Evolutionary conservation across 441 rosid genomes (phyloP).

Genomic region (Pelargonium exstipulatum): DNA sequence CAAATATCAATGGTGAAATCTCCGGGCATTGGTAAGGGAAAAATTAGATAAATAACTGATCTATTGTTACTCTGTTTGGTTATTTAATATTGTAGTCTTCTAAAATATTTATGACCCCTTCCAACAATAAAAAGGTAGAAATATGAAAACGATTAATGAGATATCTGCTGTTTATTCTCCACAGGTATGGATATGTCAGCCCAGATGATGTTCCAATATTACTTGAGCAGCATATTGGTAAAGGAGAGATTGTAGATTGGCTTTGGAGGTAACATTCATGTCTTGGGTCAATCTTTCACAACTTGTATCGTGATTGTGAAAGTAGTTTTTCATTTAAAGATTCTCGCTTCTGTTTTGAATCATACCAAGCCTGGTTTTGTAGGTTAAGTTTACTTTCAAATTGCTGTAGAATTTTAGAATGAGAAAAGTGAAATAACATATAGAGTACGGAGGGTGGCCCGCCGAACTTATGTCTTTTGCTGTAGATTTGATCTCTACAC

Average conservation of each 20-base stretch:
- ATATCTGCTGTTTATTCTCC: constrained; percentile 16
- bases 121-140: too few relatives aligned
- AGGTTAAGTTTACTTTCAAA: not conserved
- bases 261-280: constrained; percentile 67
- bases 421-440: not conserved
- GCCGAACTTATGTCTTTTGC: not conserved
- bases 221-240: constrained; percentile 72
- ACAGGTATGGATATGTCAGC: constrained; percentile 86
- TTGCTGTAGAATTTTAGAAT: not conserved
- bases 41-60: constrained; percentile 12
- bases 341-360: not conserved
- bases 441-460: not conserved
- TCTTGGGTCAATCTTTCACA: constrained; percentile 8
- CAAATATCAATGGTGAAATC: constrained; percentile 46
- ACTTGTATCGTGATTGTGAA: not conserved
- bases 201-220: constrained; percentile 77
- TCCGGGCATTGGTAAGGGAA: constrained; percentile 74
- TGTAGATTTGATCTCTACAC: not conserved
- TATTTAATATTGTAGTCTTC: not conserved
- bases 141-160: not conserved
- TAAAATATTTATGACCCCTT: not conserved
- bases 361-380: too few relatives aligned
- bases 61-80: not conserved
- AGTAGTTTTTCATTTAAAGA: not conserved
- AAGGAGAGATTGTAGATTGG: constrained; percentile 76